Conservation (phyloP, 2,329 filamentous ascomycete genomes). For the Amauroascus niger region DNA sequence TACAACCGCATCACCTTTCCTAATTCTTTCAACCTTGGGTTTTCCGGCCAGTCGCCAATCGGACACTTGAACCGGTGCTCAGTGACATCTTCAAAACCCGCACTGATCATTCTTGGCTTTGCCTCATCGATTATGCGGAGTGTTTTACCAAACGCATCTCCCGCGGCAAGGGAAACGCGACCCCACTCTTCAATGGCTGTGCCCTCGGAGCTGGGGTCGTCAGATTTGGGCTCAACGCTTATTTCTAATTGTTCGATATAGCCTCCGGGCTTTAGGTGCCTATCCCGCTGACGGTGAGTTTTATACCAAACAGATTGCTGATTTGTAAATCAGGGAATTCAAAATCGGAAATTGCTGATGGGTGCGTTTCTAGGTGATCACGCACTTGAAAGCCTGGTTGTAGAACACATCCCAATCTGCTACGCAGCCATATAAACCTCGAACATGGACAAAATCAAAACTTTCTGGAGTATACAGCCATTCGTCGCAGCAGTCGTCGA, state of each 20-base stretch:
- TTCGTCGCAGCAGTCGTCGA: conserved; percentile 29
- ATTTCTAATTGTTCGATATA: background rate
- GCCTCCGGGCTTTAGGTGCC: no score
- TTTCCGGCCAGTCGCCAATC: conserved; percentile 32
- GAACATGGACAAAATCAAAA: conserved; percentile 39
- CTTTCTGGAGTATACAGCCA: conserved; percentile 28
- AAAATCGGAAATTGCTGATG: no score
- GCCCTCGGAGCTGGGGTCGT: conserved; percentile 20
- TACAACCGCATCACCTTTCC: conserved; percentile 9
- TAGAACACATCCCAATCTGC: conserved; percentile 30
- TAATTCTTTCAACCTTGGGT: conserved; percentile 7
- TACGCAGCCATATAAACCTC: conserved; percentile 30
- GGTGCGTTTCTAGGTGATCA: background rate
- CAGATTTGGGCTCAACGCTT: conserved; percentile 18
- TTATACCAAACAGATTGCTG: no score
- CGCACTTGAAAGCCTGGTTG: conserved; percentile 18
- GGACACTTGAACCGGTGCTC: conserved; percentile 36
- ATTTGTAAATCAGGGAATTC: no score
- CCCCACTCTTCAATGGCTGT: conserved; percentile 19
- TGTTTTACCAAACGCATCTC: conserved; percentile 20
- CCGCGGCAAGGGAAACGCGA: conserved; percentile 16
- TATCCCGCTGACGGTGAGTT: no score
- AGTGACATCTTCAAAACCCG: conserved; percentile 40
- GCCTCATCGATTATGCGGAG: conserved; percentile 21
- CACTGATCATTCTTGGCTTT: conserved; percentile 25